Evolutionary conservation across 805 yeast species (phyloP), one percentile per base, ranked within the genome.

Genomic region (Kazachstania kunashirensis): DNA sequence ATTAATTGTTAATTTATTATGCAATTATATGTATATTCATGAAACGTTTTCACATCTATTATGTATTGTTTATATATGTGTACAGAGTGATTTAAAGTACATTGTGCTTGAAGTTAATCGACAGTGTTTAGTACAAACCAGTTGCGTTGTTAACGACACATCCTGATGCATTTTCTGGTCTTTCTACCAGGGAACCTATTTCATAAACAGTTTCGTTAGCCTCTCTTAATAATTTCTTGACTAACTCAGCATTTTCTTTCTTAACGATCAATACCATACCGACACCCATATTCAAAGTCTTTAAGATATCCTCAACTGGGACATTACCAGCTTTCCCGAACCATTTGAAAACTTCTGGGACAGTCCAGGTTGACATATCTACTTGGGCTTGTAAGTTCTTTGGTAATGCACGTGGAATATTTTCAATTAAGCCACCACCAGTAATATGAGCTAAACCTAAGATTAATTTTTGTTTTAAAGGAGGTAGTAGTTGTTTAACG

Each of bases 371-470:
- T 38, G 63, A 64, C 56, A 82, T 77, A 59, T 89, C 95, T 34
- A 92, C 74, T 46, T 67, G 68, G 11, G 96, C 98, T 50, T 79
- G 78, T 43, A 92, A 66, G 49, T 75, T 62, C 40, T 73, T 63
- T 40, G 98, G 98, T 43, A 92, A 68, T 14, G 95, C 92, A 58
- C 99, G 77, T 37, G 99, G 99, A 40, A 89, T 77, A 62, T 92
- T 92, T 62, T 92, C 99, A 20, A 92, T 79, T 37, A 92, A 69
- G 36, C 99, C 99, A 60, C 99, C 99, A 43, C 99, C 99, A 17
- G 99, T 92, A 53, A 92, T 92, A 55, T 92, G 95, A 2, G 98
- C 95, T 55, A 92, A 71, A 41, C 96, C 99, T 38, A 86, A 68
- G 33, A 89, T 56, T 39, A 82, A 63, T 24, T 70, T 78, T 51